A percentile compares a stretch with the other conserved stretches of the same genome.
Evolutionary conservation across 805 yeast genomes (phyloP).

Genomic region (Torulaspora quercuum): DNA sequence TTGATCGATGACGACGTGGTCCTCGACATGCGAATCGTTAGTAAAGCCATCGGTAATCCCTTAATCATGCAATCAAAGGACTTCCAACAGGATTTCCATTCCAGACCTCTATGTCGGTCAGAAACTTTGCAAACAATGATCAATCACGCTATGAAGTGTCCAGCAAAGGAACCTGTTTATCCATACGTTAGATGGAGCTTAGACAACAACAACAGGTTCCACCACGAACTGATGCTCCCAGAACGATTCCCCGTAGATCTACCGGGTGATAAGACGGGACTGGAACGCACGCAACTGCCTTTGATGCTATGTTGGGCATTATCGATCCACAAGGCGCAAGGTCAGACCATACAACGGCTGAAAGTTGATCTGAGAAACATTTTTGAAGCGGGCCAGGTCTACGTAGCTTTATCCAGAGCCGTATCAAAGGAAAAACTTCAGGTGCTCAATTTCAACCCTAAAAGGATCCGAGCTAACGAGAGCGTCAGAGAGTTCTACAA

Average conservation of each 20-base stretch:
- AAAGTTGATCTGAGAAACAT: constrained; percentile 62
- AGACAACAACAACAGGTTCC: constrained; percentile 27
- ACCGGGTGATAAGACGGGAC: constrained; percentile 32
- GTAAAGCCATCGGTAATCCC: constrained; percentile 32
- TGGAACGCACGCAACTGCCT: constrained; percentile 59
- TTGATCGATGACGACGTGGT: constrained; percentile 30
- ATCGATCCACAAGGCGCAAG: constrained; percentile 82
- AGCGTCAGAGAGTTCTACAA: constrained; percentile 61
- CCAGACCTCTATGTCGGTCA: constrained; percentile 20
- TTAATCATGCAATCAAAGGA: constrained; percentile 25
- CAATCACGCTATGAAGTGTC: constrained; percentile 21
- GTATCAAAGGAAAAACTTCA: constrained; percentile 62
- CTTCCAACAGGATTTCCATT: constrained; percentile 27
- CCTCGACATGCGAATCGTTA: constrained; percentile 35
- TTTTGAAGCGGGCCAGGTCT: constrained; percentile 81
- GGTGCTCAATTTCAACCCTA: constrained; percentile 59
- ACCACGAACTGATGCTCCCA: constrained; percentile 37
- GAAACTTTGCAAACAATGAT: constrained; percentile 20
- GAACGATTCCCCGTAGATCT: constrained; percentile 41
- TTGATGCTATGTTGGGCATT: constrained; percentile 75
- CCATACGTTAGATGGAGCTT: constrained; percentile 38
- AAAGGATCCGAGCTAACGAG: constrained; percentile 54
- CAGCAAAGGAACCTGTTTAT: constrained; percentile 20
- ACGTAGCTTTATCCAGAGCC: constrained; percentile 80
- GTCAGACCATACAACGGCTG: constrained; percentile 71